phyloP scores from a whole-genome alignment of 2,329 filamentous ascomycete genomes.

The Penicillium sp. region DNA sequence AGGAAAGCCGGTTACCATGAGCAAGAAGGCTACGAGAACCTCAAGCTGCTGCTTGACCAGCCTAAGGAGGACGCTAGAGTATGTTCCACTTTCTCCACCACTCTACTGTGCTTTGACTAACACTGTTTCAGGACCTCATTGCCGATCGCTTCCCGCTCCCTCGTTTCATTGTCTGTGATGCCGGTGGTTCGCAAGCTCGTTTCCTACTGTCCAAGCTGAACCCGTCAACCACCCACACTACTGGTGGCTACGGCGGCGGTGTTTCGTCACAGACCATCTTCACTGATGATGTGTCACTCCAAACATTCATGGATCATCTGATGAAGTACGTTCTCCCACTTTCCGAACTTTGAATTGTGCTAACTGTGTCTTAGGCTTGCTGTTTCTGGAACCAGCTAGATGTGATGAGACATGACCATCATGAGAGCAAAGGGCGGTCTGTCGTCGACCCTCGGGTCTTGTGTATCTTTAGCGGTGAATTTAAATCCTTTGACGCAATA shows the following conservation, averaged over 20 bases:
- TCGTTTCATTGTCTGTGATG: conserved; percentile 97
- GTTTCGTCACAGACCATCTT: conserved; percentile 96
- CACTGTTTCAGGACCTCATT: conserved; percentile 73
- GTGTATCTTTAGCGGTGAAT: conserved; percentile 46
- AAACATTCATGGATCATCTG: conserved; percentile 99
- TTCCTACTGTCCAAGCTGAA: conserved; percentile 97
- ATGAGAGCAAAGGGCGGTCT: conserved; percentile 37
- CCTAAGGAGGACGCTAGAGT: conserved; percentile 96
- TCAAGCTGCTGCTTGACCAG: conserved; percentile 80
- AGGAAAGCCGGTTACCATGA: conserved; percentile 97
- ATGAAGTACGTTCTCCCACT: conserved; percentile 76
- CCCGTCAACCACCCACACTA: conserved; percentile 94
- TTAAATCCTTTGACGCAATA: conserved; percentile 30
- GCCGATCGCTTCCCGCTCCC: conserved; percentile 97
- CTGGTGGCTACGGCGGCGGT: conserved; percentile 85
- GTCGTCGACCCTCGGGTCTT: conserved; percentile 34
- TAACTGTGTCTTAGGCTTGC: conserved; percentile 46
- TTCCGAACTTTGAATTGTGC: conserved; percentile 11
- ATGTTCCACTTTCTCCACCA: conserved; percentile 39
- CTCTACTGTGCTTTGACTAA: conserved; percentile 8
- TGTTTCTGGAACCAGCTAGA: conserved; percentile 53
- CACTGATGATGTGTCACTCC: conserved; percentile 95
- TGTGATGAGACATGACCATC: conserved; percentile 32
- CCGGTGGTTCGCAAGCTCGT: conserved; percentile 95
- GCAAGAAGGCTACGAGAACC: conserved; percentile 97